Evolutionary conservation across 1,284 basidiomycete species (phyloP).

Genomic region (Trichosporon faecale): DNA sequence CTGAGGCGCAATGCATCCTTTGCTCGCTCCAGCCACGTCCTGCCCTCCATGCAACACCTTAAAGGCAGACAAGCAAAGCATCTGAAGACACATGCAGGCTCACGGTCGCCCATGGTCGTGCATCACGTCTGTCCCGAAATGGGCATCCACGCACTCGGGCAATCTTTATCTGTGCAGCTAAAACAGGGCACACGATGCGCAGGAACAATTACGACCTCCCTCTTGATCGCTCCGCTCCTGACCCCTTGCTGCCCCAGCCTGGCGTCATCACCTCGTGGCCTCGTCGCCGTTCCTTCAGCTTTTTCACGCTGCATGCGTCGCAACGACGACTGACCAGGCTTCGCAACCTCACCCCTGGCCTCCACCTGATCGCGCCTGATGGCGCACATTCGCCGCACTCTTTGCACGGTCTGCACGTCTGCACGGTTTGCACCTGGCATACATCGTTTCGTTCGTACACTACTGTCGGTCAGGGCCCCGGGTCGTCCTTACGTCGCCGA

Average conservation of each 20-base stretch:
- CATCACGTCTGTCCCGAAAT: neutral
- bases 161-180: slow-evolving; percentile 2
- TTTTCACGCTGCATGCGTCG: neutral
- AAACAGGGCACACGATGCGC: slow-evolving; percentile 3
- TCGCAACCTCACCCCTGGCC: neutral
- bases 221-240: neutral
- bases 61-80: too few species aligned
- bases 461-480: neutral
- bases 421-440: neutral
- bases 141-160: neutral
- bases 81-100: too few species aligned
- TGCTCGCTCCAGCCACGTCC: neutral
- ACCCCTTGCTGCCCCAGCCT: neutral
- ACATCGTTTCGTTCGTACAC: neutral
- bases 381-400: neutral
- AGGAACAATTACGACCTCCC: neutral
- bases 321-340: neutral
- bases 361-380: neutral
- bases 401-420: too few species aligned
- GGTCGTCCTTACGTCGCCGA: neutral
- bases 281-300: neutral
- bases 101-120: neutral
- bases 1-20: neutral
- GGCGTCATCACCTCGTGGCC: neutral
- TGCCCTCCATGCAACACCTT: neutral